These are phyloP conservation scores for Globisporangium splendens DNA, from an alignment of 352 stramenopile species.

Conservation along the genomic window DNA sequence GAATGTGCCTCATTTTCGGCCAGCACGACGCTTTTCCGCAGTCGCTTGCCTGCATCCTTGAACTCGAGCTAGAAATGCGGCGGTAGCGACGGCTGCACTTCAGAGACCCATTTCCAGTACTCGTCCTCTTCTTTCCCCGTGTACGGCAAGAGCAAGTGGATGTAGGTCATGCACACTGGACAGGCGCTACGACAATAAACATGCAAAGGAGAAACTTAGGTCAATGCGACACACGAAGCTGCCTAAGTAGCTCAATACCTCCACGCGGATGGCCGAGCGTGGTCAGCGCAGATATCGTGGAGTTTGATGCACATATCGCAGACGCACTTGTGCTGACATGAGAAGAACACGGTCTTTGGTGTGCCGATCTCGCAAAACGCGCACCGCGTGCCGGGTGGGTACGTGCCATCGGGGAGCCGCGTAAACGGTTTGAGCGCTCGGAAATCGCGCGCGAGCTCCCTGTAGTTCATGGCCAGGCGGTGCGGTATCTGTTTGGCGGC, in stretches of 20 bases:
- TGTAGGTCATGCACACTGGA: slow-evolving; percentile 58
- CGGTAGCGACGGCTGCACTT: slow-evolving; percentile 44
- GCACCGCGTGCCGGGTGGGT: slow-evolving; percentile 31
- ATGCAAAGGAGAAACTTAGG: no score
- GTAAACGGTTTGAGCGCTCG: slow-evolving; percentile 48
- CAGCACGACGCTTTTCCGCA: slow-evolving; percentile 12
- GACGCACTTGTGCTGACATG: slow-evolving; percentile 64
- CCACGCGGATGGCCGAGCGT: slow-evolving; percentile 20
- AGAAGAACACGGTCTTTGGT: slow-evolving; percentile 49
- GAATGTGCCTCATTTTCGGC: not conserved
- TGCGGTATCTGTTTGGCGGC: slow-evolving; percentile 9
- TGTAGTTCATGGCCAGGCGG: slow-evolving; percentile 52
- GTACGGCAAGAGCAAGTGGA: slow-evolving; percentile 54
- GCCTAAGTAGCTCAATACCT: slow-evolving; percentile 20
- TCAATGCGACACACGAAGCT: no score
- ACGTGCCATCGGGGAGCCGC: slow-evolving; percentile 38
- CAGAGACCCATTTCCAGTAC: slow-evolving; percentile 61
- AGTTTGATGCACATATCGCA: slow-evolving; percentile 48
- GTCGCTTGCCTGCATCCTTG: slow-evolving; percentile 24
- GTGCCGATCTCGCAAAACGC: slow-evolving; percentile 34
- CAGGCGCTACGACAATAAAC: slow-evolving; percentile 33
- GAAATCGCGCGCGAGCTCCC: slow-evolving; percentile 46
- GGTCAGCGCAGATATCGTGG: slow-evolving; percentile 35
- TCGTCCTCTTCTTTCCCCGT: slow-evolving; percentile 49
- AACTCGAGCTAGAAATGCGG: slow-evolving; percentile 46